Base-by-base conservation (phyloP, 805 yeast genomes). In the Candida nanaspora region DNA sequence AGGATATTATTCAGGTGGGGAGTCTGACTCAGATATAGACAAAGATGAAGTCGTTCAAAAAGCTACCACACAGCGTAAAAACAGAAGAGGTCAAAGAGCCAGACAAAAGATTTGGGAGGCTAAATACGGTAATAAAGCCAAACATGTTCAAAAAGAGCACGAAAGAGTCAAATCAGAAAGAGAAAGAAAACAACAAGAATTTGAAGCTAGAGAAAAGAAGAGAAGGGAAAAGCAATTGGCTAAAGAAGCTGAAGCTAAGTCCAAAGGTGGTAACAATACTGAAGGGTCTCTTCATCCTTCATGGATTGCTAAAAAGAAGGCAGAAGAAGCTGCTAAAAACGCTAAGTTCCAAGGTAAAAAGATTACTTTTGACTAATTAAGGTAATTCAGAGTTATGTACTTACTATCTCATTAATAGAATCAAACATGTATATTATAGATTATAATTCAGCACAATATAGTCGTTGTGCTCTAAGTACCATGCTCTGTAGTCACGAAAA, bases 41-140 rank as follows among this genome's bases (percentile, higher is more conserved):
- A 61, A 69, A 52, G 80, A 75, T 51, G 57, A 66, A 36, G 66
- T 72, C 9, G 78, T 78, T 6, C 73, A 78, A 42, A 69, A 66
- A 36, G 64, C 70, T 3, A 78, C 80, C 1, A 55, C 74, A 23
- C 71, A 69, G 16, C 74, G 91, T 47, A 87, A 88, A 52, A 93
- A 93, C 61, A 74, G 98, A 65, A 78, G 97, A 61, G 98, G 98
- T 21, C 98, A 93, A 66, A 73, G 98, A 45, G 98, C 97, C 1
- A 80, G 98, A 65, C 93, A 91, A 60, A 83, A 85, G 69, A 87
- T 93, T 39, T 93, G 98, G 98, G 98, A 88, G 57, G 68, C 75
- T 63, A 91, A 93, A 60, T 93, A 70, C 57, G 98, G 98, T 22
- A 60, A 61, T 16, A 66, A 69, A 21, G 98, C 98, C n/a, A 80